phyloP scores from a whole-genome alignment of 2,329 filamentous ascomycete genomes.

The Diaporthe citri region DNA sequence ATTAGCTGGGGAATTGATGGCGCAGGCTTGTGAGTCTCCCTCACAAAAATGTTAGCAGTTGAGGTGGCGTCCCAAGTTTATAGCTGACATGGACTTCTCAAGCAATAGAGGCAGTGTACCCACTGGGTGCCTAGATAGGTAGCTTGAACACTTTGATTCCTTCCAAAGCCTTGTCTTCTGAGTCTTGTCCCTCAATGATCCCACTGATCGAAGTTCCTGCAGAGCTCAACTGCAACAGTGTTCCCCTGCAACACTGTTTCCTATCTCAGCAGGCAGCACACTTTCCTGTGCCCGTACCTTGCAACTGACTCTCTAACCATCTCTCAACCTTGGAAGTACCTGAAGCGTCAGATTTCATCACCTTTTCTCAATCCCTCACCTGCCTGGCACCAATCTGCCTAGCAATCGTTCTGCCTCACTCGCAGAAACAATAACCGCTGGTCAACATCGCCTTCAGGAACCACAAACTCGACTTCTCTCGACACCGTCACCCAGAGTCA shows the following conservation, averaged over 20 bases:
- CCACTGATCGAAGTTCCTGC: not conserved
- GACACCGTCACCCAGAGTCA: not conserved
- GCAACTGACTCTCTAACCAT: not conserved
- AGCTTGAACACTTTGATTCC: not conserved
- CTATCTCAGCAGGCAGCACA: not conserved
- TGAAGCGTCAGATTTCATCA: not conserved
- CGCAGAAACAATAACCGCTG: not conserved
- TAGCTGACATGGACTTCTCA: not conserved
- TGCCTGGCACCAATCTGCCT: not conserved
- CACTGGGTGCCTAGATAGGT: not conserved
- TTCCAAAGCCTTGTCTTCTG: not conserved
- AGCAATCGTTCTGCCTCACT: not conserved
- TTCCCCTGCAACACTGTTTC: not conserved
- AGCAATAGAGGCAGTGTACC: not conserved
- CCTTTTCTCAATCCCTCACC: not conserved
- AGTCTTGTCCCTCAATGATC: not conserved
- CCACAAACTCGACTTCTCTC: too few relatives aligned
- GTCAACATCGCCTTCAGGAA: not conserved
- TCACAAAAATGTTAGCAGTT: not conserved
- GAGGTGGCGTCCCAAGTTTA: not conserved
- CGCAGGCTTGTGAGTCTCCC: not conserved
- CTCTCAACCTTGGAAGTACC: not conserved
- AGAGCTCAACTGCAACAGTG: not conserved
- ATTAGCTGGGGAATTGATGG: not conserved
- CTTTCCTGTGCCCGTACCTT: not conserved